These are phyloP conservation scores for Myotisia sp. DNA, from an alignment of 2,329 filamentous ascomycete species.

Conservation along the genomic window DNA sequence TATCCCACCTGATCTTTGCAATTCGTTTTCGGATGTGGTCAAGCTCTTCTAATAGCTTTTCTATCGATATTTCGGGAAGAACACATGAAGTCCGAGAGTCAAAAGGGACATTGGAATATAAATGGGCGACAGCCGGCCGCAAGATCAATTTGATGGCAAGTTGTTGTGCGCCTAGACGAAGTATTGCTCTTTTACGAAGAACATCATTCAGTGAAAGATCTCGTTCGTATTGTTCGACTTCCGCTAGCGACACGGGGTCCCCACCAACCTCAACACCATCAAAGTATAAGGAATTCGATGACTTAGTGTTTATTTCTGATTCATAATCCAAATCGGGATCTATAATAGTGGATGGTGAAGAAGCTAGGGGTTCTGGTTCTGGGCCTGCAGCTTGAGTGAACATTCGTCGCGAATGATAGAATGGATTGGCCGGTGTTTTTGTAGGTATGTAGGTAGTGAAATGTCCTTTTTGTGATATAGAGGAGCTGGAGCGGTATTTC, in stretches of 20 bases:
- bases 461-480: slow-evolving; percentile 15
- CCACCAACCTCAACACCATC: not conserved
- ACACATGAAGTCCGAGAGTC: slow-evolving; percentile 14
- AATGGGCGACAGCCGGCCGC: slow-evolving; percentile 26
- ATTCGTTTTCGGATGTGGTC: slow-evolving; percentile 22
- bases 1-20: slow-evolving; percentile 17
- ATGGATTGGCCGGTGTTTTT: not conserved
- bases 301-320: not conserved
- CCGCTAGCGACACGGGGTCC: not conserved
- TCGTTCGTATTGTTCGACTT: slow-evolving; percentile 2
- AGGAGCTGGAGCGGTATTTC: slow-evolving; percentile 12
- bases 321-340: not conserved
- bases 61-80: slow-evolving; percentile 18
- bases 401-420: not conserved
- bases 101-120: slow-evolving; percentile 20
- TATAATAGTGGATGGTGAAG: not conserved
- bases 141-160: slow-evolving; percentile 27
- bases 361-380: not conserved
- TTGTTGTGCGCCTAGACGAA: slow-evolving; percentile 26
- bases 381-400: not conserved
- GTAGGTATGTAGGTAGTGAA: slow-evolving; percentile 1
- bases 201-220: slow-evolving; percentile 3
- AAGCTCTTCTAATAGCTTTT: slow-evolving; percentile 23
- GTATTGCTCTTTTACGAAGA: slow-evolving; percentile 21
- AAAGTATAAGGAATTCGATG: not conserved